Conservation (phyloP, 352 stramenopile genomes). For the Peronospora farinosa region DNA sequence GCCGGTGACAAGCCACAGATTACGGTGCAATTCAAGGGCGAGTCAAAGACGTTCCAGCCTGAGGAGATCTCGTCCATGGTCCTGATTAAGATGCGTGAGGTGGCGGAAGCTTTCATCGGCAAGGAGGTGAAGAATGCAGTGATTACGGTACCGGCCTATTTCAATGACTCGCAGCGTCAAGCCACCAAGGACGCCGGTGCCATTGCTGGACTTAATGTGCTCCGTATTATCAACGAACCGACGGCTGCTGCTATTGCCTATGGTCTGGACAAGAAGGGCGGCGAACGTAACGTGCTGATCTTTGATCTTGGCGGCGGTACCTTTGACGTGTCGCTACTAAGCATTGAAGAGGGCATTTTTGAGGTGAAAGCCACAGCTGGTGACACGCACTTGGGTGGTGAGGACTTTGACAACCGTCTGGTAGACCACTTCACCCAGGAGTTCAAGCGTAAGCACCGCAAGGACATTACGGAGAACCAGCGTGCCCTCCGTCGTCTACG, state of each 20-base stretch:
- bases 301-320: slow-evolving; percentile 57
- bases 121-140: slow-evolving; percentile 67
- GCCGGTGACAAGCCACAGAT: slow-evolving; percentile 65
- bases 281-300: slow-evolving; percentile 88
- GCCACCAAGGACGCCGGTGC: slow-evolving; percentile 89
- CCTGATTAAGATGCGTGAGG: slow-evolving; percentile 64
- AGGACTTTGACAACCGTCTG: slow-evolving; percentile 75
- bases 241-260: slow-evolving; percentile 90
- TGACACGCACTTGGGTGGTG: slow-evolving; percentile 80
- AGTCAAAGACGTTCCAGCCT: slow-evolving; percentile 60
- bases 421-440: slow-evolving; percentile 91
- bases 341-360: slow-evolving; percentile 93
- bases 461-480: slow-evolving; percentile 87
- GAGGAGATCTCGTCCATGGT: slow-evolving; percentile 81
- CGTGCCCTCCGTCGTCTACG: slow-evolving; percentile 86
- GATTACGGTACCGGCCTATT: slow-evolving; percentile 95
- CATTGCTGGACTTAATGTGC: slow-evolving; percentile 88
- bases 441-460: slow-evolving; percentile 89
- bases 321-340: slow-evolving; percentile 91
- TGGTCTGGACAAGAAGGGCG: slow-evolving; percentile 92
- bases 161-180: slow-evolving; percentile 92
- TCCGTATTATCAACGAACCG: slow-evolving; percentile 95
- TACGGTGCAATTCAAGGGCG: slow-evolving; percentile 62
- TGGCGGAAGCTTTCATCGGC: slow-evolving; percentile 61
- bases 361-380: slow-evolving; percentile 93